Evolutionary conservation across 2,329 filamentous ascomycete species (phyloP), one percentile per base, ranked within the genome.

Genomic region (Tolypocladium tundrense): DNA sequence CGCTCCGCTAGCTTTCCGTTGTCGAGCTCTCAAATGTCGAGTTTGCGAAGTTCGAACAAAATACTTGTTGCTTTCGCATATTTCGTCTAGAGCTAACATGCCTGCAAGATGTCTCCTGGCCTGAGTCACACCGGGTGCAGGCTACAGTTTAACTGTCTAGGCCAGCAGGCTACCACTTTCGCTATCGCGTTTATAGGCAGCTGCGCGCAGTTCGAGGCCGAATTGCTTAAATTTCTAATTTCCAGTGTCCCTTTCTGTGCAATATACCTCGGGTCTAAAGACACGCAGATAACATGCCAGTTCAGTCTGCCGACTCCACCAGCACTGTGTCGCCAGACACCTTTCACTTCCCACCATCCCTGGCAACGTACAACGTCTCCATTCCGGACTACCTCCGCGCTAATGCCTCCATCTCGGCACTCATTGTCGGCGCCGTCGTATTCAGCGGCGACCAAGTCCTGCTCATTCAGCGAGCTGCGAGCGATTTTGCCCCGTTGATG

Each of bases 361-460:
- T 58, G 24, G 57, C 40, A 16, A 8, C 1, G 11, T 55, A 48
- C 42, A n/a, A 58, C 27, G n/a, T 55, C 21, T 55, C 57, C 24
- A 54, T 57, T 31, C 9, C 50, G 9, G 51, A 57, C 14, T 56
- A 56, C 35, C 19, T 55, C 8, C 53, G 42, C 7, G 42, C 31
- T 45, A 58, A 58, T n/a, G 5, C 51, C 13, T 42, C 37, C 21
- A 40, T 58, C 53, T 43, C 45, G 24, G 53, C 7, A 7, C 37
- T 58, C 35, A 40, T 58, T 10, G 55, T 59, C 10, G 54, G 58
- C 35, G 58, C 58, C 31, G 43, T 59, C 11, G 48, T 59, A n/a
- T 40, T 54, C n/a, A 40, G 53, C 24, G 53, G 33, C 52, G 53
- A 55, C 24, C 42, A 53, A 2, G 35, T 59, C 21, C 51, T 59